Evolutionary conservation across 2,329 filamentous ascomycete genomes (phyloP), one percentile per base, ranked within the genome.

Genomic region (Mycocentrospora acerina): DNA sequence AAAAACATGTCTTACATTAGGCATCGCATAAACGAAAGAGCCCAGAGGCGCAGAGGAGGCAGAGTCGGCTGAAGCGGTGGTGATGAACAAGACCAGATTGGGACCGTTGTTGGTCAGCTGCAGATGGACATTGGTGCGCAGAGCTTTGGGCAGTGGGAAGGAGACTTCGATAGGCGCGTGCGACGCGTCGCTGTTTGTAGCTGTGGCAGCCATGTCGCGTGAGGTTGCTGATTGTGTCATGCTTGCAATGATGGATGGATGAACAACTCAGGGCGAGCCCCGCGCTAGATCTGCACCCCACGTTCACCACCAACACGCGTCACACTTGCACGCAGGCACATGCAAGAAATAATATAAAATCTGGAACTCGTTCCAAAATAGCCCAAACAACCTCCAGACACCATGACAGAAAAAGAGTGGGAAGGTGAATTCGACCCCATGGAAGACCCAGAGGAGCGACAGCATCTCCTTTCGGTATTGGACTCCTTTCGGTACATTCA

Each of bases 1-100:
- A 6, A 22, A 9, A 22, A 9, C 2, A 3, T n/a, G n/a, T 25
- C 74, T 56, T 72, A 95, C 93, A 71, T 95, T 86, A 12, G 93
- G 91, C 65, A 98, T 80, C 3, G 90, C 88, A 64, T 95, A 97
- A 30, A 97, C 88, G 61, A 97, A 91, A 33, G 89, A 95, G 3
- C 93, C 91, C 68, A 97, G 77, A 1, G 68, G 53, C 2, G 70
- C 33, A 6, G 59, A 43, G 7, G 57, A 34, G 17, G 59, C 46
- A 1, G 66, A 57, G 14, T 73, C 78, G 2, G 72, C 59, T 2
- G 72, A 70, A 1, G 63, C 44, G 7, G 76, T 77, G 0, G 76
- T 80, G 29, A 83, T 66, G 59, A 82, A 82, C 9, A 82, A 68
- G 29, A 81, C 70, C 9, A 75, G 60, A 32, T 74, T 78, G 17